Conservation (phyloP, 78 protist genomes). For the Bigelowiella natans region DNA sequence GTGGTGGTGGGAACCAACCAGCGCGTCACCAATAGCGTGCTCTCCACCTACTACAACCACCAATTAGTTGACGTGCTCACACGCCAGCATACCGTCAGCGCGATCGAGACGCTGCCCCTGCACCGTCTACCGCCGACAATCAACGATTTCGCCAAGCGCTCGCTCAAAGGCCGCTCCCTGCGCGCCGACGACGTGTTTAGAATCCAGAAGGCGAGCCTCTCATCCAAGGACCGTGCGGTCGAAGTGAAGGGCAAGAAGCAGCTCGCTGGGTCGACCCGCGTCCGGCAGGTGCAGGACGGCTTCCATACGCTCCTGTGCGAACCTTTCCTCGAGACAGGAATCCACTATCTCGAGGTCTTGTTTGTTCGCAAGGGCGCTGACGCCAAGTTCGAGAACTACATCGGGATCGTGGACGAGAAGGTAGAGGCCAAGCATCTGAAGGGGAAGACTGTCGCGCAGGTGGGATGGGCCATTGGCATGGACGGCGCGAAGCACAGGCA, state of each 20-base stretch:
- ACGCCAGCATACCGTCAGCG: neutral
- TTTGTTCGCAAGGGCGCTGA: neutral
- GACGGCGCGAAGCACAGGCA: neutral
- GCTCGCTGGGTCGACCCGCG: neutral
- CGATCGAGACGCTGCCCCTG: neutral
- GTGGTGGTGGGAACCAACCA: neutral
- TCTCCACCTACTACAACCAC: neutral
- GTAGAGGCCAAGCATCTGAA: neutral
- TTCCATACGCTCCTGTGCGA: neutral
- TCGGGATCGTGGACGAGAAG: neutral
- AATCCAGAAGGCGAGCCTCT: no score
- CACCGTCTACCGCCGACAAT: neutral
- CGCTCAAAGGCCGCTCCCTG: neutral
- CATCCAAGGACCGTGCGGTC: no score
- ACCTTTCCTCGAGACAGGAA: neutral
- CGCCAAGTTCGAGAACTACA: neutral
- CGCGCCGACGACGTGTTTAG: neutral
- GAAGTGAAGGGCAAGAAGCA: neutral
- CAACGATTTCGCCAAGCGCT: neutral
- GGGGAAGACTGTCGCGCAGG: neutral
- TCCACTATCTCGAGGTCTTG: neutral
- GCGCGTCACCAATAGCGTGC: neutral
- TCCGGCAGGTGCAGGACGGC: neutral
- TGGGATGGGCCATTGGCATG: neutral
- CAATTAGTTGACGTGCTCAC: neutral